phyloP scores from a whole-genome alignment of 441 rosid species.

The Populus hybrid region DNA sequence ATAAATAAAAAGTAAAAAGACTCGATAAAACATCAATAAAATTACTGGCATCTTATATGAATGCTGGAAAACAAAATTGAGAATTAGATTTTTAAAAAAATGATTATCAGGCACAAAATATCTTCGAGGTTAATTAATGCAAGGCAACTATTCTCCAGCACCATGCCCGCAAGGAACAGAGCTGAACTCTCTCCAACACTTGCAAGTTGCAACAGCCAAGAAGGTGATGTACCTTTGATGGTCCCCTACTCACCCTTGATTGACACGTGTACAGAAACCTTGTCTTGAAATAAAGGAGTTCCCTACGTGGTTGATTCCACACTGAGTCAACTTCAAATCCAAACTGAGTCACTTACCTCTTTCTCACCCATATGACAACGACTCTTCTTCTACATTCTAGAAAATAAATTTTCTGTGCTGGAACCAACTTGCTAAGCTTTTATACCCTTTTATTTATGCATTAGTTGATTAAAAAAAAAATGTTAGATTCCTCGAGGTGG shows the following conservation, averaged over 20 bases:
- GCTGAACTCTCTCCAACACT: not conserved
- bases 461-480: too few relatives aligned
- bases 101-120: too few relatives aligned
- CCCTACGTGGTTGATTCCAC: not conserved
- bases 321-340: not conserved
- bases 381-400: not conserved
- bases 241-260: not conserved
- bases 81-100: not conserved
- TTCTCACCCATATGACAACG: not conserved
- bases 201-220: not conserved
- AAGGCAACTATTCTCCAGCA: not conserved
- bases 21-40: too few relatives aligned
- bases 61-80: not conserved
- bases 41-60: not conserved
- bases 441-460: too few relatives aligned
- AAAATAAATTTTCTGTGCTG: not conserved
- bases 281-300: not conserved
- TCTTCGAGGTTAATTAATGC: not conserved
- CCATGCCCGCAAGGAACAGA: not conserved
- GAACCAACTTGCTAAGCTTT: not conserved
- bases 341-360: not conserved
- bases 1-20: too few relatives aligned
- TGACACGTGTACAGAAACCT: conserved; percentile 8
- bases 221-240: not conserved
- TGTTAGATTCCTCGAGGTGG: not conserved